Evolutionary conservation across 345 rosid genomes (phyloP).

Genomic region (Salix suchowensis): DNA sequence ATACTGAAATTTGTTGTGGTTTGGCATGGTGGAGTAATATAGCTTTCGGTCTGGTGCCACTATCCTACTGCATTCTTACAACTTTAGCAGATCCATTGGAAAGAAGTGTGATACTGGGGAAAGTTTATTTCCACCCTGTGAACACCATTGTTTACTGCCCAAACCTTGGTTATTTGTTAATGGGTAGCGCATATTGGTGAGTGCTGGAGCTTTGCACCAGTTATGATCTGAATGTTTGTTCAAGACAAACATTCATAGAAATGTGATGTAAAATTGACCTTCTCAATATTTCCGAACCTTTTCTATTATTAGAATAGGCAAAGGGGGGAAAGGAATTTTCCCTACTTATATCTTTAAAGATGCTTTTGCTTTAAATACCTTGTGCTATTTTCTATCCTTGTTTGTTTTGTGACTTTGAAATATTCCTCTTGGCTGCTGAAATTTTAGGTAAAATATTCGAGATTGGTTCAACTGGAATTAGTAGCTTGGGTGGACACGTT

Average conservation of each 20-base stretch:
- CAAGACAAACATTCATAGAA: not conserved
- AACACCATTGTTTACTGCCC: not conserved
- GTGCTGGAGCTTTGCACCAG: not conserved
- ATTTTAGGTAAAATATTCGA: constrained; percentile 77
- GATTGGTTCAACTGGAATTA: constrained; percentile 94
- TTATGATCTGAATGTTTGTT: not conserved
- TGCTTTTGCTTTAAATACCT: not conserved
- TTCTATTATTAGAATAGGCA: not conserved
- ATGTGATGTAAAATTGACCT: not conserved
- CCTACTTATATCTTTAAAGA: not conserved
- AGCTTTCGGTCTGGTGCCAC: not conserved
- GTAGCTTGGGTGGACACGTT: constrained; percentile 85
- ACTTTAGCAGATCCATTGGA: not conserved
- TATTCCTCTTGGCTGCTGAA: not conserved
- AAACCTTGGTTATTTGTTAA: not conserved
- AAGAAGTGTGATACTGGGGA: not conserved
- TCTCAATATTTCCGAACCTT: not conserved
- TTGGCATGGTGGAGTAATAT: not conserved
- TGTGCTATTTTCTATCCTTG: not conserved
- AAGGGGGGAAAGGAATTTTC: not conserved
- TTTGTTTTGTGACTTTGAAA: not conserved
- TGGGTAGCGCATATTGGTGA: not conserved
- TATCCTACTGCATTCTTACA: not conserved
- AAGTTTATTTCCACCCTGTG: not conserved
- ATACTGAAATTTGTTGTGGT: not conserved